A percentile compares a stretch with the other conserved stretches of the same genome.
Conservation (phyloP, 352 stramenopile genomes). For the Globisporangium okanoganense region DNA sequence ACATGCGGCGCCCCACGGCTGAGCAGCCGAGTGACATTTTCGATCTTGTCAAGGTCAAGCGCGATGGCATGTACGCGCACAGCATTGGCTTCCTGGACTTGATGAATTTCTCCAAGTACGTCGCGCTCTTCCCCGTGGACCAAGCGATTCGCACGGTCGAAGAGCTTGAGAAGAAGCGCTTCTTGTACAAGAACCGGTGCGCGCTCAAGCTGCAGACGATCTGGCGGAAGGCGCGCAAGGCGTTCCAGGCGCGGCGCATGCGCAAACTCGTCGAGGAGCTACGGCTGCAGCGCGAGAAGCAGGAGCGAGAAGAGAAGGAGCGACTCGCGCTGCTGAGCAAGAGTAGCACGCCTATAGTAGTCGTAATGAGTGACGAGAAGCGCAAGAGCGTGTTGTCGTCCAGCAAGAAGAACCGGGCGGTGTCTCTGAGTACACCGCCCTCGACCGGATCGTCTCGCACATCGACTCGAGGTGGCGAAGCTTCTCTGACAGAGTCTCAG, state of each 20-base stretch:
- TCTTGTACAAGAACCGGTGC: conserved; percentile 42
- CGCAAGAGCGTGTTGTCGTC: conserved; percentile 8
- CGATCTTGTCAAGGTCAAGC: conserved; percentile 28
- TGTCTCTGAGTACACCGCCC: conserved; percentile 1
- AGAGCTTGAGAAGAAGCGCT: conserved; percentile 48
- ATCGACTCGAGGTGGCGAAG: not conserved
- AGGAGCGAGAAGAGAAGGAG: conserved; percentile 28
- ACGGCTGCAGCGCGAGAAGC: conserved; percentile 34
- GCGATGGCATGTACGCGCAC: conserved; percentile 17
- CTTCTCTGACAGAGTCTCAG: not conserved
- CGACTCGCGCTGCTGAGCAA: not conserved
- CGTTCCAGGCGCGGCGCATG: conserved; percentile 39
- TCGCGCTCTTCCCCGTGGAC: conserved; percentile 63
- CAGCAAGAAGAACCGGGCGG: conserved; percentile 12
- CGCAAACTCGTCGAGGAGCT: conserved; percentile 40
- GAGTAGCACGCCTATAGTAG: not conserved
- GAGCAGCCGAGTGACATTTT: conserved; percentile 31
- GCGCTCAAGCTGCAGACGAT: conserved; percentile 57
- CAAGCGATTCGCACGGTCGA: conserved; percentile 53
- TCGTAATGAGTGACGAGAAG: conserved; percentile 13
- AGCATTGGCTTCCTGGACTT: conserved; percentile 56
- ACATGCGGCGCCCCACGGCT: not conserved
- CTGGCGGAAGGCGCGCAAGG: conserved; percentile 46
- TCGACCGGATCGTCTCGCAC: conserved; percentile 1
- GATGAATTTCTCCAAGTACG: conserved; percentile 64